Evolutionary conservation across 441 rosid genomes (phyloP).

Genomic region (Populus hybrid): DNA sequence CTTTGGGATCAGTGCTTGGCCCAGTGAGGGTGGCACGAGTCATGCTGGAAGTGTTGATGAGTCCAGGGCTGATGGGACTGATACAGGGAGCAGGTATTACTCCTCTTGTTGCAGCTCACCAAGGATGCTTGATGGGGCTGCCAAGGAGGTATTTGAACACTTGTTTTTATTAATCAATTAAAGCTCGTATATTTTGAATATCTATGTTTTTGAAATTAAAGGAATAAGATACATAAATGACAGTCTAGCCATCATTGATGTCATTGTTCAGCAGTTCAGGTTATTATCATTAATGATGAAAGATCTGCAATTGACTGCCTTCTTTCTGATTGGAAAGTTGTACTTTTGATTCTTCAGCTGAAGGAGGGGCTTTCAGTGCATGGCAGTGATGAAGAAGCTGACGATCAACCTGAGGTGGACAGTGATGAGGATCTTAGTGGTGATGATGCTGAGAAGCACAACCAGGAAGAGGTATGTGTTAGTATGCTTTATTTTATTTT

Average conservation of each 20-base stretch:
- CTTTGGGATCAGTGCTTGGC: slow-evolving; percentile 98
- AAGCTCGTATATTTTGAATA: neutral
- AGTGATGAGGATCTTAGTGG: slow-evolving; percentile 86
- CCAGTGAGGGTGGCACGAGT: slow-evolving; percentile 93
- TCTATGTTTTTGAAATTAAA: neutral
- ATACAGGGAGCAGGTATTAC: slow-evolving; percentile 68
- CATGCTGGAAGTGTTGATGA: slow-evolving; percentile 85
- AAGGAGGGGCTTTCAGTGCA: slow-evolving; percentile 87
- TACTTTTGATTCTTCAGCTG: slow-evolving; percentile 37
- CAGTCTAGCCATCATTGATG: neutral
- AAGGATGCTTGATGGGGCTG: slow-evolving; percentile 70
- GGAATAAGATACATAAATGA: neutral
- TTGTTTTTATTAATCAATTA: neutral
- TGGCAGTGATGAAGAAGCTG: slow-evolving; percentile 95
- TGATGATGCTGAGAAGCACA: slow-evolving; percentile 49
- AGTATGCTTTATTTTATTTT: neutral
- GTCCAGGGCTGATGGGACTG: slow-evolving; percentile 68
- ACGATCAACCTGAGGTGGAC: slow-evolving; percentile 75
- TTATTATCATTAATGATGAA: neutral
- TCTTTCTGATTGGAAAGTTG: slow-evolving; percentile 1
- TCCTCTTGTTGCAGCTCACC: slow-evolving; percentile 99
- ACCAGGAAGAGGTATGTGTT: slow-evolving; percentile 64
- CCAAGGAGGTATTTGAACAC: slow-evolving; percentile 71
- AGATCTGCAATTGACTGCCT: neutral
- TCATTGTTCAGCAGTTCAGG: neutral